Base-by-base conservation (phyloP, 2,329 filamentous ascomycete genomes). In the Alternaria triticina region DNA sequence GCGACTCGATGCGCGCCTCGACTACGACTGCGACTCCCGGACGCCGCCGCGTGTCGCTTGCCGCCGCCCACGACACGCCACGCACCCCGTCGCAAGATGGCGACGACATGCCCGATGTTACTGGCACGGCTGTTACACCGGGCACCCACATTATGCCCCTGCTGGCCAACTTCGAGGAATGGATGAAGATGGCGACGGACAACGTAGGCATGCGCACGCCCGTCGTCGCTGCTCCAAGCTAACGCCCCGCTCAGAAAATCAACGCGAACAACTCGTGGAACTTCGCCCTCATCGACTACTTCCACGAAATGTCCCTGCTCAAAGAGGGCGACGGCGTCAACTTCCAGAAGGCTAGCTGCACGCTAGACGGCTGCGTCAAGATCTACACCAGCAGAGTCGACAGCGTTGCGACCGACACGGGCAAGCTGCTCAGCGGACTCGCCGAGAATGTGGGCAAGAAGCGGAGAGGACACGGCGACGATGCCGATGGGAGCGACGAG, bases 171-270 rank as follows among this genome's bases (percentile, higher is more conserved):
- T 99, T 98, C 74, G 96, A 99, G 80, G 96, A 99, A 79, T 98
- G 95, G 96, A 98, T 99, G 94, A 99, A 98, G 86, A 97, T 99
- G 94, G 96, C 96, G 3, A 98, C 96, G 15, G 96, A 99, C 83
- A 99, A 99, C 74, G 79, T 80, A 74, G 54, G 67, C 58, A 49
- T 22, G 13, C 44, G 15, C 5, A 5, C 12, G n/a, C 20, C 15
- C 20, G 5, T 28, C 6, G 13, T 15, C 52, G 17, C 36, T 40
- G 36, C 28, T 60, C 56, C 22, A 61, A 55, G 51, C 64, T 74
- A 63, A 72, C 62, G 9, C 49, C 17, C 15, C 30, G 30, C 30
- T 17, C 55, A 81, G 77, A 86, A 86, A 79, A 99, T 99, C 85
- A 99, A 98, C 79, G 95, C 96, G 52, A 89, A 91, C 63, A 99